Base-by-base conservation (phyloP, 768 basidiomycete genomes). In the Termitomyces bulborhizus region DNA sequence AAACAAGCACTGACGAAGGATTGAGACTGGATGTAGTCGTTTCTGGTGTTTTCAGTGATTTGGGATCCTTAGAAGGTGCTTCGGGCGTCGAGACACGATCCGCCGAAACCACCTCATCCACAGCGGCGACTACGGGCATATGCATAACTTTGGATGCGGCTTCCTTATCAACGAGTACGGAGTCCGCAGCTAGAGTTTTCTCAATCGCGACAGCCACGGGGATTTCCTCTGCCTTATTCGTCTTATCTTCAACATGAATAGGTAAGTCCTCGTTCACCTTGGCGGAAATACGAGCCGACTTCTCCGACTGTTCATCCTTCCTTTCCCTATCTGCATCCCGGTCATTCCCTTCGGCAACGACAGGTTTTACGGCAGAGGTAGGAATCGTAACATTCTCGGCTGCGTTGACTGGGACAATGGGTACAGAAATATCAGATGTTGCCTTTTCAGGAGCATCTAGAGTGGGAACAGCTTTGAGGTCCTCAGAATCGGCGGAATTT, bases 331-430 rank as follows among this genome's bases (percentile, higher is more conserved):
- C 36, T 24, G 42, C 39, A 42, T 56, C 58, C 29, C 36, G 27
- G 29, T 16, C 59, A 8, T 26, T 37, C 37, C 40, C 34, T 37
- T 53, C 46, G 11, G 26, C 6, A 39, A 39, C 3, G 32, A 46
- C 34, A 34, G 46, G 13, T 26, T 49, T 48, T n/a, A 39, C 26
- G 26, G 36, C 27, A 41, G 54, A 26, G 16, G 44, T 52, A 6
- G 34, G n/a, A 45, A 60, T 53, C 2, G 69, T 69, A 59, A 68
- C 71, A 59, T 71, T 67, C 62, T 78, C 73, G 26, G 66, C 60
- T 4, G 69, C 73, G 53, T 73, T 75, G 46, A 76, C 73, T 13
- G 76, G 74, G 4, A 75, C 64, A 43, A 74, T 71, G 56, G 68
- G 34, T 13, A 77, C 70, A 40, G 73, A 71, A 3, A 75, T 64